Evolutionary conservation across 2,329 filamentous ascomycete genomes (phyloP).

Genomic region (Hypoxylon sp.): DNA sequence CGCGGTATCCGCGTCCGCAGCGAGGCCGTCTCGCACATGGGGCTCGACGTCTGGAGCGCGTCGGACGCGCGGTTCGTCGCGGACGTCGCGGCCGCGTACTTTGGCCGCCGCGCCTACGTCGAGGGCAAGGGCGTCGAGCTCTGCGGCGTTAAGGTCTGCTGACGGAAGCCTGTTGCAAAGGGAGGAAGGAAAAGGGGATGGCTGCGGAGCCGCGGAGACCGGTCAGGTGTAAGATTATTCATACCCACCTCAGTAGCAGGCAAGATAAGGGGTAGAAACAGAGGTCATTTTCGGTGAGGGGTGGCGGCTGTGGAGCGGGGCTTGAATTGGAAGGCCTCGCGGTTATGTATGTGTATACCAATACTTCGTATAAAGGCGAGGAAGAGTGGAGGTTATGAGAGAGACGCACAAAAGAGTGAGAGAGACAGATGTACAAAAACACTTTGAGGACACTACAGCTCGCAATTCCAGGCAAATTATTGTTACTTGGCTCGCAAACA

Average conservation of each 20-base stretch:
- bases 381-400: no score
- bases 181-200: background rate
- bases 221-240: background rate
- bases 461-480: background rate
- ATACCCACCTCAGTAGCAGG: background rate
- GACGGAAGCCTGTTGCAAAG: constrained; percentile 20
- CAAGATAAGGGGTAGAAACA: background rate
- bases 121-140: constrained; percentile 75
- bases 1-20: constrained; percentile 64
- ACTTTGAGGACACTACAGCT: no score
- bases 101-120: constrained; percentile 67
- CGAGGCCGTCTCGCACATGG: constrained; percentile 74
- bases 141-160: constrained; percentile 77
- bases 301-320: no score
- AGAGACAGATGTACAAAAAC: background rate
- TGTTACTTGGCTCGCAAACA: background rate
- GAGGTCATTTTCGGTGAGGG: no score
- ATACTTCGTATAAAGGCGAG: background rate
- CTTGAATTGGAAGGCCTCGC: background rate
- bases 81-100: constrained; percentile 70
- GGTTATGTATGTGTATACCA: background rate
- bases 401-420: no score
- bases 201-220: no score
- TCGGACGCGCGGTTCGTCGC: constrained; percentile 73
- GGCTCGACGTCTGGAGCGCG: constrained; percentile 79